A percentile compares a stretch with the other conserved stretches of the same genome.
phyloP scores from a whole-genome alignment of 139 green algal species.

The Tetratostichococcus sp. region DNA sequence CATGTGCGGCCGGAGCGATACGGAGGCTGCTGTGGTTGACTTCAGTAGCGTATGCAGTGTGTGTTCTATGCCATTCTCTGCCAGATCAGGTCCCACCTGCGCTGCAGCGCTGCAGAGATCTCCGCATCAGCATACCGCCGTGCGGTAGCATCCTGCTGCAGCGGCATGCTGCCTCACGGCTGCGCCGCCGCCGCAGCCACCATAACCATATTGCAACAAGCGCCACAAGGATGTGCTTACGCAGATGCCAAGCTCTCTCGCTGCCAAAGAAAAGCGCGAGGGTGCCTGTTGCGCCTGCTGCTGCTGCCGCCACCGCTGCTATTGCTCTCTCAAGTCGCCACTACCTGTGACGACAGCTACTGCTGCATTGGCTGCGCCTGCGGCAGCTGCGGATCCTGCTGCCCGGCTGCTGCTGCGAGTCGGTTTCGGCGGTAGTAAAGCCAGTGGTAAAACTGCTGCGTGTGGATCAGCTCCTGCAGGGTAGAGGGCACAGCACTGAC shows the following conservation, averaged over 20 bases:
- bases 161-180: conserved; percentile 5
- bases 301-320: background rate
- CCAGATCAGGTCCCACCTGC: background rate
- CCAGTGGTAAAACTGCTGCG: conserved; percentile 75
- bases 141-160: background rate
- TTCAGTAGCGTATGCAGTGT: too few relatives aligned
- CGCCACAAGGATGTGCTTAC: too few relatives aligned
- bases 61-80: too few relatives aligned
- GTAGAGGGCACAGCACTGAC: too few relatives aligned
- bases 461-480: conserved; percentile 69
- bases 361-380: conserved; percentile 1
- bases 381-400: conserved; percentile 6
- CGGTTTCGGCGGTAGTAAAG: conserved; percentile 64
- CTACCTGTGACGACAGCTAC: too few relatives aligned
- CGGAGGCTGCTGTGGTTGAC: too few relatives aligned
- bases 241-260: too few relatives aligned
- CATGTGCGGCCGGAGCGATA: too few relatives aligned
- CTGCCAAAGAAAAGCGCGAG: too few relatives aligned
- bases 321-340: background rate
- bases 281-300: background rate
- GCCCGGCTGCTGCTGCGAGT: conserved; percentile 2
- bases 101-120: background rate
- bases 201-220: conserved; percentile 16
- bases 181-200: conserved; percentile 21
- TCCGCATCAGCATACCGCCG: background rate